A percentile compares a stretch with the other conserved stretches of the same genome.
Evolutionary conservation across 2,329 filamentous ascomycete species (phyloP).

Genomic region (Arthrinium puccinioides): DNA sequence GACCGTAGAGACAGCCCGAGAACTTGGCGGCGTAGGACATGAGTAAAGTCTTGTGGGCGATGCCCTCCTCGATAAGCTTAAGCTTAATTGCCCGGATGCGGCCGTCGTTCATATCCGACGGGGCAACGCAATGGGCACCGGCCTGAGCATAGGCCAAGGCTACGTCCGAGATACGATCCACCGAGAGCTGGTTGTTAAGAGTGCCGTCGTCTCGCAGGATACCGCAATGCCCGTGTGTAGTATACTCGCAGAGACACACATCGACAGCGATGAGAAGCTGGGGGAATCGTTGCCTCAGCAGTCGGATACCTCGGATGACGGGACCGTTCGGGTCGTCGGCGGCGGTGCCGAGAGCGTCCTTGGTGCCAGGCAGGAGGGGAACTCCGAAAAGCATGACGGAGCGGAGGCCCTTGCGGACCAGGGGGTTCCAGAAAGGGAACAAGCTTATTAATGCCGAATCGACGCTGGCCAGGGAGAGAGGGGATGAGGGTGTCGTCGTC

Average conservation of each 20-base stretch:
- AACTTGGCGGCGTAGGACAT: constrained; percentile 99
- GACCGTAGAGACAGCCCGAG: constrained; percentile 90
- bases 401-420: constrained; percentile 81
- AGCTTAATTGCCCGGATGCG: constrained; percentile 96
- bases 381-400: constrained; percentile 97
- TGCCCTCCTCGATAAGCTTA: constrained; percentile 90
- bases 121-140: constrained; percentile 92
- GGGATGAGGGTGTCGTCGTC: constrained; percentile 88
- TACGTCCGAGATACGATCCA: constrained; percentile 94
- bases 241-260: constrained; percentile 98
- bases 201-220: constrained; percentile 89
- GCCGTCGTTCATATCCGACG: constrained; percentile 98
- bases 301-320: constrained; percentile 78
- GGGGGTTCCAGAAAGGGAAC: constrained; percentile 74
- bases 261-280: constrained; percentile 86
- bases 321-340: constrained; percentile 92
- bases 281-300: constrained; percentile 79
- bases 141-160: constrained; percentile 95
- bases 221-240: constrained; percentile 93
- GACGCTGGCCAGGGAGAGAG: constrained; percentile 83
- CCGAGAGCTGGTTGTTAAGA: constrained; percentile 87
- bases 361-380: constrained; percentile 69
- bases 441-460: constrained; percentile 80
- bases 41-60: constrained; percentile 82
- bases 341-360: constrained; percentile 85